Evolutionary conservation across 1,139 yeast genomes (phyloP).

Genomic region (Pichia sp.): DNA sequence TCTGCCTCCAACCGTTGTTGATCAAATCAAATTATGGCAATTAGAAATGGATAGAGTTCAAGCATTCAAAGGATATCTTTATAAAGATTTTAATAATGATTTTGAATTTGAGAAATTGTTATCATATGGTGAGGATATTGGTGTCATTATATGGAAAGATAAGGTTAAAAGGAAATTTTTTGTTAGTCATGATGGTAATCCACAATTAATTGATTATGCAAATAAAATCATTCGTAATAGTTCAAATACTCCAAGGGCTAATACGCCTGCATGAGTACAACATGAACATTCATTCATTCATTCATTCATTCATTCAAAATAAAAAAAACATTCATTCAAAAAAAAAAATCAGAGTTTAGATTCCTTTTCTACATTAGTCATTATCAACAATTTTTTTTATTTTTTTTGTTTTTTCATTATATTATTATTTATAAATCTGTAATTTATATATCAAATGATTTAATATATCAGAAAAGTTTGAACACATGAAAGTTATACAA

Average conservation of each 20-base stretch:
- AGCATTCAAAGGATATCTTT: slow-evolving; percentile 81
- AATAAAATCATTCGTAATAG: slow-evolving; percentile 46
- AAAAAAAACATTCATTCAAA: no score
- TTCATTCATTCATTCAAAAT: neutral
- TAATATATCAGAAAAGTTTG: neutral
- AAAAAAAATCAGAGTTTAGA: no score
- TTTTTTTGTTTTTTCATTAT: no score
- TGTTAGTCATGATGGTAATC: slow-evolving; percentile 79
- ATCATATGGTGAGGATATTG: slow-evolving; percentile 82
- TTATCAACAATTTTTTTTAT: no score
- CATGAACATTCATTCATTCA: neutral
- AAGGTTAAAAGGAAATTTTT: slow-evolving; percentile 63
- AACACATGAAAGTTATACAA: neutral
- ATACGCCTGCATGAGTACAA: slow-evolving; percentile 10
- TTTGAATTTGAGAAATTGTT: slow-evolving; percentile 70
- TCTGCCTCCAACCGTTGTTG: slow-evolving; percentile 92
- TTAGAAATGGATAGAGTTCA: slow-evolving; percentile 88
- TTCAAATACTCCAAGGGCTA: slow-evolving; percentile 12
- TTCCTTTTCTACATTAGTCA: no score
- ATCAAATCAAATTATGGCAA: slow-evolving; percentile 94
- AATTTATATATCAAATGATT: no score
- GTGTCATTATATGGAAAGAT: slow-evolving; percentile 83
- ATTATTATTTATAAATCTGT: no score
- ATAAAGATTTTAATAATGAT: slow-evolving; percentile 74
- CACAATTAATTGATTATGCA: slow-evolving; percentile 82